Percentiles rank a stretch among this genome's conserved stretches.
Conservation (phyloP, 2,329 filamentous ascomycete species). For the Coniochaeta sp. region DNA sequence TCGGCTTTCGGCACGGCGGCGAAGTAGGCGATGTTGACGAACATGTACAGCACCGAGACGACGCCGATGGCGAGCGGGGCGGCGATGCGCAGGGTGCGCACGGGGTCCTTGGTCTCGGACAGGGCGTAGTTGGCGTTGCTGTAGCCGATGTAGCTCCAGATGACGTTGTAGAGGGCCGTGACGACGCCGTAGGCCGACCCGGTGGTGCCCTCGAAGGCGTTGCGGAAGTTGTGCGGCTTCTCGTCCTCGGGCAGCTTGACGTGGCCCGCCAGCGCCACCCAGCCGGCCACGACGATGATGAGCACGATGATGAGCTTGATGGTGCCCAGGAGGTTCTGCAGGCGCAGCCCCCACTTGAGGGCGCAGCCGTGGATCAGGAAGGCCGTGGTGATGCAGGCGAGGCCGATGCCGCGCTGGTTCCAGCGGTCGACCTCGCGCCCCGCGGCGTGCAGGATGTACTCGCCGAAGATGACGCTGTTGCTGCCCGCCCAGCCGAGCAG, state of each 20-base stretch:
- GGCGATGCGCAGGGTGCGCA: slow-evolving; percentile 58
- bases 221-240: slow-evolving; percentile 54
- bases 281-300: slow-evolving; percentile 57
- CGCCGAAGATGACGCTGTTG: slow-evolving; percentile 63
- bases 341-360: slow-evolving; percentile 58
- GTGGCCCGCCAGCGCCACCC: slow-evolving; percentile 53
- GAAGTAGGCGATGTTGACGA: slow-evolving; percentile 62
- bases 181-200: slow-evolving; percentile 60
- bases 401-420: slow-evolving; percentile 60
- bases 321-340: slow-evolving; percentile 58
- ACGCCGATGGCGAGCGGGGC: slow-evolving; percentile 52
- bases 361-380: slow-evolving; percentile 59
- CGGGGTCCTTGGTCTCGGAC: slow-evolving; percentile 58
- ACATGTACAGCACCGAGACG: slow-evolving; percentile 56
- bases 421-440: slow-evolving; percentile 54
- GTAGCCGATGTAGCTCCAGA: slow-evolving; percentile 64
- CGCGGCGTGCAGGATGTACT: slow-evolving; percentile 62
- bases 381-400: slow-evolving; percentile 59
- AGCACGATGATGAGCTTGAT: slow-evolving; percentile 61
- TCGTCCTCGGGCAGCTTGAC: slow-evolving; percentile 40
- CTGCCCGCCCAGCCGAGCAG: slow-evolving; percentile 59
- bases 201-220: slow-evolving; percentile 59
- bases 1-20: slow-evolving; percentile 47
- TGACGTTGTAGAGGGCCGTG: slow-evolving; percentile 65
- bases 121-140: slow-evolving; percentile 62